Conservation (phyloP, 164 flowering plant species). For the Macadamia tetraphylla region DNA sequence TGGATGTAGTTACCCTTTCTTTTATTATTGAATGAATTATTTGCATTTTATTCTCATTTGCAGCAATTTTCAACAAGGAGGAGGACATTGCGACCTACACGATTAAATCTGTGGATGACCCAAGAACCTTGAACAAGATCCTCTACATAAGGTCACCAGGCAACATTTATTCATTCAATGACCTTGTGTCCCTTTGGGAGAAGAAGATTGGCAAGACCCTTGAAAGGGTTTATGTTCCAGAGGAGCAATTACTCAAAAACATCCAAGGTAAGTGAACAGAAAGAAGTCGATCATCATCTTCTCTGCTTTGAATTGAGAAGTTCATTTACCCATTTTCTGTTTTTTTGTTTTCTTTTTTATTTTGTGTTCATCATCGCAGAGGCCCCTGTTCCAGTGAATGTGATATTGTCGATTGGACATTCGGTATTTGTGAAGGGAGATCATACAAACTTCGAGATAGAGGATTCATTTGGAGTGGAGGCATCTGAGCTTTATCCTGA, state of each 20-base stretch:
- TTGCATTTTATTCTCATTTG: not conserved
- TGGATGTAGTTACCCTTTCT: too few species aligned
- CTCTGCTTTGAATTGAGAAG: too few species aligned
- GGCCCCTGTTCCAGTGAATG: slow-evolving; percentile 33
- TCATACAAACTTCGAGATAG: slow-evolving; percentile 47
- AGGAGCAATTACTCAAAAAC: slow-evolving; percentile 53
- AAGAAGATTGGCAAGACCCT: slow-evolving; percentile 64
- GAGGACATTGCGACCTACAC: slow-evolving; percentile 58
- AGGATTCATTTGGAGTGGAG: slow-evolving; percentile 50
- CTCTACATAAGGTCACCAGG: slow-evolving; percentile 47
- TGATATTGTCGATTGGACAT: slow-evolving; percentile 28
- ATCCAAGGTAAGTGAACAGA: slow-evolving; percentile 40
- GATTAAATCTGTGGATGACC: slow-evolving; percentile 59
- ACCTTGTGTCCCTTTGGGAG: slow-evolving; percentile 63
- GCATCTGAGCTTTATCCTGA: slow-evolving; percentile 53
- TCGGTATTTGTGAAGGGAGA: slow-evolving; percentile 44
- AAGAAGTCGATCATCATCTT: too few species aligned
- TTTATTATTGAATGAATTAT: too few species aligned
- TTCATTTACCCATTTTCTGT: too few species aligned
- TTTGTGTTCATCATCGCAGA: slow-evolving; percentile 26
- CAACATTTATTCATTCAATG: slow-evolving; percentile 47
- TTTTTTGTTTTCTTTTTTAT: too few species aligned
- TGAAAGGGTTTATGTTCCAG: slow-evolving; percentile 43
- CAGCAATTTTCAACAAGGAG: slow-evolving; percentile 55
- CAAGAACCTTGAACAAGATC: slow-evolving; percentile 65